A percentile compares a stretch with the other conserved stretches of the same genome.
phyloP scores from a whole-genome alignment of 2,329 filamentous ascomycete genomes.

The Anisogramma anomala region DNA sequence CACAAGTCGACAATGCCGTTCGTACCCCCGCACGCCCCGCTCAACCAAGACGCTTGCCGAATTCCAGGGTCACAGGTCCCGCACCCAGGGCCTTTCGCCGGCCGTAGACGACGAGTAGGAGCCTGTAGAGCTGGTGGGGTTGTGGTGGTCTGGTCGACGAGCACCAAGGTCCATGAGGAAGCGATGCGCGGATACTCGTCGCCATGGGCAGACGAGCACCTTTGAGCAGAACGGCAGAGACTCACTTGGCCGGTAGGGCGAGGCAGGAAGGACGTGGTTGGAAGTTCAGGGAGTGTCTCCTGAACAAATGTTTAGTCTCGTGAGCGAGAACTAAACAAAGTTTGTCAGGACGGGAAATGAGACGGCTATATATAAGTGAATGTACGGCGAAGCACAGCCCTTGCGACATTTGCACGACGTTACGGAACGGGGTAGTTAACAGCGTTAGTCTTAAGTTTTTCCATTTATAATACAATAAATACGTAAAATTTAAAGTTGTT shows the following conservation, averaged over 20 bases:
- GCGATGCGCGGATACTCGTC: constrained; percentile 7
- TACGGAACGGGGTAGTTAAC: no score
- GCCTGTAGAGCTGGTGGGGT: constrained; percentile 7
- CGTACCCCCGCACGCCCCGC: constrained; percentile 9
- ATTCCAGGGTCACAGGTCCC: constrained; percentile 8
- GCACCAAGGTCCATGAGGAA: constrained; percentile 5
- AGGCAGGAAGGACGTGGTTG: no score
- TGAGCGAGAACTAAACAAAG: not conserved
- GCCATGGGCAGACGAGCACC: not conserved
- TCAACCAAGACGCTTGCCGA: constrained; percentile 7
- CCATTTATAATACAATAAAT: no score
- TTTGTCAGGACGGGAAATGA: no score
- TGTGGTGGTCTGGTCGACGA: constrained; percentile 5
- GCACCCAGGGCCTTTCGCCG: constrained; percentile 12
- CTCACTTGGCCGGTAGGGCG: not conserved
- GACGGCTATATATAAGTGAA: no score
- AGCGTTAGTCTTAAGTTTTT: no score
- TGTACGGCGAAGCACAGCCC: no score
- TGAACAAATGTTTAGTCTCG: no score
- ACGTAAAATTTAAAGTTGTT: no score
- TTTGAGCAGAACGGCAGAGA: not conserved
- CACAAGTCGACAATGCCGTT: not conserved
- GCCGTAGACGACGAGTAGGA: constrained; percentile 8
- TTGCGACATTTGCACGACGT: no score
- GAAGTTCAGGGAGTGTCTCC: no score